Conservation (phyloP, 495 filamentous ascomycete species). For the Aspergillus sparsus region DNA sequence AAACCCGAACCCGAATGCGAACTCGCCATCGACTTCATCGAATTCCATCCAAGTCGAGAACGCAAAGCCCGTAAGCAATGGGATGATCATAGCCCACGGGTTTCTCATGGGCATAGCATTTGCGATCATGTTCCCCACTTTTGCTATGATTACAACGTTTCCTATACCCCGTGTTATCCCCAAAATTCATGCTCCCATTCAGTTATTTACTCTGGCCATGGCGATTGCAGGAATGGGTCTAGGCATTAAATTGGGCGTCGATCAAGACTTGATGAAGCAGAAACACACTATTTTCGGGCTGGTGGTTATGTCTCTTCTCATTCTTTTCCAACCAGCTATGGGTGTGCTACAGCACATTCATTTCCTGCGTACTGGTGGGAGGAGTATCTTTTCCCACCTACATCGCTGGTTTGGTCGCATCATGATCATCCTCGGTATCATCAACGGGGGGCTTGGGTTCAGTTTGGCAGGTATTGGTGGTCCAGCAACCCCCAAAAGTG, state of each 20-base stretch:
- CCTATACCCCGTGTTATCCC: constrained; percentile 29
- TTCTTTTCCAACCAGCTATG: constrained; percentile 62
- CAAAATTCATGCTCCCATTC: constrained; percentile 57
- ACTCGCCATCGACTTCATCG: too few species aligned
- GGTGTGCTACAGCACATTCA: constrained; percentile 63
- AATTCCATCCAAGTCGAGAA: background rate
- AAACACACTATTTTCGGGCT: constrained; percentile 55
- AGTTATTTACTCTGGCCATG: constrained; percentile 54
- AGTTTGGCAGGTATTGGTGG: constrained; percentile 40
- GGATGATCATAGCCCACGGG: constrained; percentile 39
- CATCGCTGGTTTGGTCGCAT: constrained; percentile 91
- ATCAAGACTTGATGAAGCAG: constrained; percentile 15
- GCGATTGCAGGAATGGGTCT: constrained; percentile 61
- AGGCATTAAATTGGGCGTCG: constrained; percentile 52
- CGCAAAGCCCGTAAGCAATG: background rate
- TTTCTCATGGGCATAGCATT: constrained; percentile 41
- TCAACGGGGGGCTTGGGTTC: constrained; percentile 74
- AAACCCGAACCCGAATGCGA: background rate
- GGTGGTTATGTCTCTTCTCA: constrained; percentile 51
- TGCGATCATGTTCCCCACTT: constrained; percentile 48
- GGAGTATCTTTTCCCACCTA: constrained; percentile 54
- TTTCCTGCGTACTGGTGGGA: constrained; percentile 47
- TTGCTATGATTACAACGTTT: constrained; percentile 42
- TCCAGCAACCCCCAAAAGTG: constrained; percentile 28
- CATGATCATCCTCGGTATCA: constrained; percentile 61